These are phyloP conservation scores for Auricularia sp. DNA, from an alignment of 768 basidiomycete genomes.

Conservation along the genomic window DNA sequence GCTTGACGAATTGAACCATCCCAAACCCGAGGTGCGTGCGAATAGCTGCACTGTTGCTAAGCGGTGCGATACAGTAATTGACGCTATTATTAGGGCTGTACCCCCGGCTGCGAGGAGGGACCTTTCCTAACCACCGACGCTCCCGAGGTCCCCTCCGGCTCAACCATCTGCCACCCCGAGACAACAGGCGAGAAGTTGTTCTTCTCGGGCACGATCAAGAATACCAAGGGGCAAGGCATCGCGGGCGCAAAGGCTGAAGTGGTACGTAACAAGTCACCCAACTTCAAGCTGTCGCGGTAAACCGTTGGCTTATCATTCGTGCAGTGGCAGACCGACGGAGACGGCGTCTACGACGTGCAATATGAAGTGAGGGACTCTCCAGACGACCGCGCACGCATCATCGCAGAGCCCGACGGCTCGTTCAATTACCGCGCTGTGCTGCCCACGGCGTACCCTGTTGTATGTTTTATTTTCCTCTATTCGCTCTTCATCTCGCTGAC, in stretches of 20 bases:
- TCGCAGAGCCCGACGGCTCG: slow-evolving; percentile 20
- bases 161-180: slow-evolving; percentile 16
- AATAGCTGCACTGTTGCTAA: too few species aligned
- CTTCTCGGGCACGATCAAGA: slow-evolving; percentile 26
- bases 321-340: slow-evolving; percentile 33
- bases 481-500: not conserved
- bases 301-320: not conserved
- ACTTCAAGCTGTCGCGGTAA: not conserved
- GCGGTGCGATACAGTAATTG: not conserved
- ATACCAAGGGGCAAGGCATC: slow-evolving; percentile 25
- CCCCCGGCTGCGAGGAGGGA: slow-evolving; percentile 26
- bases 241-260: slow-evolving; percentile 26
- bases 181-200: slow-evolving; percentile 26
- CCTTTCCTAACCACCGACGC: slow-evolving; percentile 27
- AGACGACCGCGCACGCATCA: slow-evolving; percentile 22
- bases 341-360: slow-evolving; percentile 28
- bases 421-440: slow-evolving; percentile 25
- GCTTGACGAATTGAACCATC: slow-evolving; percentile 28
- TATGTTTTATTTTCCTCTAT: slow-evolving; percentile 5
- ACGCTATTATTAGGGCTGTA: slow-evolving; percentile 15
- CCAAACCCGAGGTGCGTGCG: slow-evolving; percentile 20
- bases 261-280: slow-evolving; percentile 10
- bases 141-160: slow-evolving; percentile 22
- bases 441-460: slow-evolving; percentile 26
- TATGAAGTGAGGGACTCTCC: slow-evolving; percentile 12